phyloP scores from a whole-genome alignment of 2,329 filamentous ascomycete genomes.

The Acrodontium crateriforme region DNA sequence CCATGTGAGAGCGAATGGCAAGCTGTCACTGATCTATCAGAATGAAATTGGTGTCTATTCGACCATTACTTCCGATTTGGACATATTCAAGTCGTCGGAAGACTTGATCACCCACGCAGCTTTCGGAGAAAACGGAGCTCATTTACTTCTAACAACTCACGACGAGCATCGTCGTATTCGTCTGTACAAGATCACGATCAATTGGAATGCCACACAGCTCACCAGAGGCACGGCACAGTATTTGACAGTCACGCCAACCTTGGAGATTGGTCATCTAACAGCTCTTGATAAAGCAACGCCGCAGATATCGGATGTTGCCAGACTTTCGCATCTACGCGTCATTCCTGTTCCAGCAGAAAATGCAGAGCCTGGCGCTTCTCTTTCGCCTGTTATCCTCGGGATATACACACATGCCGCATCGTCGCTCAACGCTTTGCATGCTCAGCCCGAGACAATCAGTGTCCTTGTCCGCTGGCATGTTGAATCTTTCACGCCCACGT shows the following conservation, averaged over 20 bases:
- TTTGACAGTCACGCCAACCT: constrained; percentile 15
- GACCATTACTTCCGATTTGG: constrained; percentile 56
- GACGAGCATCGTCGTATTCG: constrained; percentile 60
- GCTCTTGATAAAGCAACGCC: constrained; percentile 13
- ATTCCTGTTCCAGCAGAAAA: constrained; percentile 36
- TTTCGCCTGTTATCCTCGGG: constrained; percentile 46
- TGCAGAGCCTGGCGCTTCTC: constrained; percentile 37
- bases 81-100: constrained; percentile 24
- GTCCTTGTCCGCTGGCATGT: constrained; percentile 75
- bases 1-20: constrained; percentile 60
- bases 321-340: constrained; percentile 14
- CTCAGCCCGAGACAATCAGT: constrained; percentile 52
- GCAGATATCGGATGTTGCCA: constrained; percentile 14
- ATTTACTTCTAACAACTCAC: constrained; percentile 51
- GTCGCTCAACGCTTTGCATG: constrained; percentile 34
- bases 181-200: constrained; percentile 57
- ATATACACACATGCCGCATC: constrained; percentile 47
- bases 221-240: constrained; percentile 12
- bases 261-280: constrained; percentile 16
- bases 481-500: constrained; percentile 30
- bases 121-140: constrained; percentile 41
- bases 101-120: constrained; percentile 71
- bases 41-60: constrained; percentile 55
- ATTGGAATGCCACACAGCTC: constrained; percentile 49
- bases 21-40: constrained; percentile 63